phyloP scores from a whole-genome alignment of 108 stramenopile species.

The Epithemia pelagica region DNA sequence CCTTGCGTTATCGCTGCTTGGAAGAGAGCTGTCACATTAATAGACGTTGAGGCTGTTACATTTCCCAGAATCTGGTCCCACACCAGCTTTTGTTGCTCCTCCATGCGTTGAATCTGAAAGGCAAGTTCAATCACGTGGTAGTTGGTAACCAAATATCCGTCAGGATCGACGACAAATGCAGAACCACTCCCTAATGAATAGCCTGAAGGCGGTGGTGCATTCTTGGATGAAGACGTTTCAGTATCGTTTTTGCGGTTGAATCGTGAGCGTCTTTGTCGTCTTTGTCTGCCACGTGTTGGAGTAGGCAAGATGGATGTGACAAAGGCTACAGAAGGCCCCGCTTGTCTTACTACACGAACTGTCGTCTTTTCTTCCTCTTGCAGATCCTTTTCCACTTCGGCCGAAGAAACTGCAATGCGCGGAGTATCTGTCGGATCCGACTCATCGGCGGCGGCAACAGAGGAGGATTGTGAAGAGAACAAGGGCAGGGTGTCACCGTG shows the following conservation, averaged over 20 bases:
- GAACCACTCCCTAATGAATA: constrained; percentile 55
- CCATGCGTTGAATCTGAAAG: constrained; percentile 22
- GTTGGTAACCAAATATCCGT: constrained; percentile 88
- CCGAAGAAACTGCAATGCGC: constrained; percentile 18
- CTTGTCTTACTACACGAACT: constrained; percentile 48
- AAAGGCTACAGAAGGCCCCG: constrained; percentile 59
- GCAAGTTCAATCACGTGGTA: constrained; percentile 80
- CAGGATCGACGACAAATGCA: constrained; percentile 58
- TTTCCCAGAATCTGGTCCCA: constrained; percentile 21
- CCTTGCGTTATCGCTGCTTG: neutral
- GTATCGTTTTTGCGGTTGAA: neutral
- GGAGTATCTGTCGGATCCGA: no score
- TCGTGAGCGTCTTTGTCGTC: neutral
- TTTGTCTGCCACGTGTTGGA: neutral
- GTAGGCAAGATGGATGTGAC: constrained; percentile 52
- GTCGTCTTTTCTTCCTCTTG: constrained; percentile 46
- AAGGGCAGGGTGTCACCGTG: no score
- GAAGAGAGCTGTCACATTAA: neutral
- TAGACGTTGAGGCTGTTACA: no score
- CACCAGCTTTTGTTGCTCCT: neutral
- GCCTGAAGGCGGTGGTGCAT: constrained; percentile 15
- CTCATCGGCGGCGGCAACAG: no score
- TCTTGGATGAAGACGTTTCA: neutral
- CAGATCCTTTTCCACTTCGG: constrained; percentile 43
- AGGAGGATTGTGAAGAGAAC: no score